phyloP scores from a whole-genome alignment of 2,329 filamentous ascomycete species.

The Pestalotiopsis sp. region DNA sequence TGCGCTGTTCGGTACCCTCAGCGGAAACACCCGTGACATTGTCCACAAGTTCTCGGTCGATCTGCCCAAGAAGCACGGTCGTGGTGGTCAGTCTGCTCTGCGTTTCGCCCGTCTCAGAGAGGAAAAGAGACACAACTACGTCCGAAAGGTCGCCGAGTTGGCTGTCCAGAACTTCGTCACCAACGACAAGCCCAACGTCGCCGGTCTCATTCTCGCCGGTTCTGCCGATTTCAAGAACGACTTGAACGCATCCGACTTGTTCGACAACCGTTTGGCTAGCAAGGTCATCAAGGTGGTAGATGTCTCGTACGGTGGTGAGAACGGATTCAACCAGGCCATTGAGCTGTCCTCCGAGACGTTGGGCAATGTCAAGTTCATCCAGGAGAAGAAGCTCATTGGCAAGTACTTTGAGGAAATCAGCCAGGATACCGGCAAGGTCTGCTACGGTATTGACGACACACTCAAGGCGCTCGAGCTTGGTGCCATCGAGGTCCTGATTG shows the following conservation, averaged over 20 bases:
- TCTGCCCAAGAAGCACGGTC: slow-evolving; percentile 99
- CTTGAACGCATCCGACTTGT: slow-evolving; percentile 95
- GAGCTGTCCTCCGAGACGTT: slow-evolving; percentile 93
- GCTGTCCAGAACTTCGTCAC: slow-evolving; percentile 99
- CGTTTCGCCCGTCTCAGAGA: slow-evolving; percentile 99
- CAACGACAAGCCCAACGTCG: slow-evolving; percentile 97
- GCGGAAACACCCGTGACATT: slow-evolving; percentile 94
- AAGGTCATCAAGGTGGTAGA: slow-evolving; percentile 99
- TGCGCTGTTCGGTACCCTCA: slow-evolving; percentile 93
- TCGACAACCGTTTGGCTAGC: slow-evolving; percentile 84
- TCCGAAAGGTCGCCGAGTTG: slow-evolving; percentile 96
- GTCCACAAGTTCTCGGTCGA: slow-evolving; percentile 99
- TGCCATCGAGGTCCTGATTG: slow-evolving; percentile 91
- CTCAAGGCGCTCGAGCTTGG: slow-evolving; percentile 95
- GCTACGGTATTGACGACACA: slow-evolving; percentile 97
- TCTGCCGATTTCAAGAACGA: slow-evolving; percentile 99
- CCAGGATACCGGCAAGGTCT: slow-evolving; percentile 94
- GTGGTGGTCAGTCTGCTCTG: slow-evolving; percentile 98
- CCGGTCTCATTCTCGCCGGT: slow-evolving; percentile 91
- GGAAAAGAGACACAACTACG: slow-evolving; percentile 99
- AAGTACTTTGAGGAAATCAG: slow-evolving; percentile 99
- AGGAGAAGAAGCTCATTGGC: slow-evolving; percentile 99
- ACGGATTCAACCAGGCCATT: slow-evolving; percentile 99
- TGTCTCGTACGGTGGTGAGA: slow-evolving; percentile 98
- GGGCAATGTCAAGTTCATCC: slow-evolving; percentile 99